Conservation (phyloP, 345 rosid species). For the Xanthoceras sorbifolium region DNA sequence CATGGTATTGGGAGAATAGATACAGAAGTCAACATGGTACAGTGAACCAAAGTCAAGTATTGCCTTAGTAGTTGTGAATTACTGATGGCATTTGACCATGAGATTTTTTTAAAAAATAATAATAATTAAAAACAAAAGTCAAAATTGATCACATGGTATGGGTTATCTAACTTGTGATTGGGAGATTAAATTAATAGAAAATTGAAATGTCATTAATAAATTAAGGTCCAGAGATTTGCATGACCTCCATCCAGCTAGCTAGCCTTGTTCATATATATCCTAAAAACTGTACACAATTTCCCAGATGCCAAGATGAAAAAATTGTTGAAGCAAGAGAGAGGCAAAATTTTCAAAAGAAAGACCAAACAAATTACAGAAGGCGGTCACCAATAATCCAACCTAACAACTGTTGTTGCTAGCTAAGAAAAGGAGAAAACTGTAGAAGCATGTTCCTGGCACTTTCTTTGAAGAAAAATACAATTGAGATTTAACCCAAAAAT, state of each 20-base stretch:
- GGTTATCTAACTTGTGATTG: conserved; percentile 42
- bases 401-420: conserved; percentile 12
- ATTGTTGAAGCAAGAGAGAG: not conserved
- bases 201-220: conserved; percentile 8
- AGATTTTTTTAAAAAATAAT: not conserved
- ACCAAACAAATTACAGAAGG: not conserved
- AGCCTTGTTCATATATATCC: not conserved
- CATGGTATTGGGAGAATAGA: not conserved
- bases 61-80: not conserved
- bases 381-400: conserved; percentile 55
- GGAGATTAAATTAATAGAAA: not conserved
- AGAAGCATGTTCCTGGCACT: conserved; percentile 23
- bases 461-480: not conserved
- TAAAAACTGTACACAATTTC: conserved; percentile 1
- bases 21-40: not conserved
- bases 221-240: not conserved
- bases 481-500: not conserved
- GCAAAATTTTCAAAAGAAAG: not conserved
- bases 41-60: conserved; percentile 12
- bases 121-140: conserved; percentile 25
- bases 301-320: conserved; percentile 7
- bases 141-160: conserved; percentile 32
- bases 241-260: conserved; percentile 5
- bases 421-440: not conserved
- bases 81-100: not conserved